Evolutionary conservation across 345 rosid species (phyloP), one percentile per base, ranked within the genome.

Genomic region (Pugionium cornutum): DNA sequence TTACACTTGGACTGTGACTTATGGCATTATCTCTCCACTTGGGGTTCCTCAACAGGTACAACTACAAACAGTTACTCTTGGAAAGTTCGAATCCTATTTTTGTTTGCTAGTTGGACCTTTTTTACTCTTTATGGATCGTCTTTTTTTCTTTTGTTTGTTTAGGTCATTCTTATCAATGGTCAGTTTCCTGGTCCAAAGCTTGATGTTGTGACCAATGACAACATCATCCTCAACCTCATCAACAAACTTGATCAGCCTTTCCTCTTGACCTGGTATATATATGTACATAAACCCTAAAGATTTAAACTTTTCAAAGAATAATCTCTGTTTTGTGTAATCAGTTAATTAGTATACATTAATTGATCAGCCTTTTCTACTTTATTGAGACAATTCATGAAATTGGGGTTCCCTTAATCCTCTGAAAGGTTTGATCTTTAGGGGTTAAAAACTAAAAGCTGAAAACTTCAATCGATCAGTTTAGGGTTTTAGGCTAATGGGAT

Each of bases 181-280:
- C 97, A 94, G 69, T 89, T 94, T 66, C 97, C 99, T 75, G 97
- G 99, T 65, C 99, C 99, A 7, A 84, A 67, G 58, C 92, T 94
- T 76, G 97, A 88, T 18, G 94, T 86, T 64, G 90, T 89, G 69
- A 94, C 97, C 29, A 94, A 94, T 68, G 89, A 94, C 75, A 94
- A 94, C 80, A 79, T 94, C 36, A 68, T 94, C 46, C 91, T 94
- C 60, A 89, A 92, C 61, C 91, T 94, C 80, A 73, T 88, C 60
- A 94, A 94, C 77, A 94, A 89, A 78, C 89, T 94, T 18, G 99
- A 94, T 62, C 84, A 88, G 75, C 97, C 99, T 69, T 85, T 92
- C 74, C 96, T 94, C 69, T 74, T 89, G 64, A 94, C 99, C 45
- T 88, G 99, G 98, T 89, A 18, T 18, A 18, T 18, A 18, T 18